phyloP scores from a whole-genome alignment of 2,329 filamentous ascomycete genomes.

The Exophiala calicioides region DNA sequence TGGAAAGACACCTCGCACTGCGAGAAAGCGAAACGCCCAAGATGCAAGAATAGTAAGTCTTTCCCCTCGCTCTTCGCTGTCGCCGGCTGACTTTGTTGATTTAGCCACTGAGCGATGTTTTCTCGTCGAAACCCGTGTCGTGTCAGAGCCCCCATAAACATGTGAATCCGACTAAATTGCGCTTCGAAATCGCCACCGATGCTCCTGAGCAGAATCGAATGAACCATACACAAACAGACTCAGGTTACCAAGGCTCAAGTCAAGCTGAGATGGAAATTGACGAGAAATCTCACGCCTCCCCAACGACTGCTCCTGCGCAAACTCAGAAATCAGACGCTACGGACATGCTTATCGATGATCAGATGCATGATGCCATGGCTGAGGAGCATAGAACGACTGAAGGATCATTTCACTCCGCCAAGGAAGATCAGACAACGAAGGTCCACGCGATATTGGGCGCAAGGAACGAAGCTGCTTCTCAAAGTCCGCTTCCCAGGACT shows the following conservation, averaged over 20 bases:
- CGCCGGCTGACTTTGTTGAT: slow-evolving; percentile 25
- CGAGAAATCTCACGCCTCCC: slow-evolving; percentile 9
- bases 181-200: slow-evolving; percentile 34
- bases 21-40: slow-evolving; percentile 44
- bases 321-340: background rate
- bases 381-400: slow-evolving; percentile 41
- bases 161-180: slow-evolving; percentile 39
- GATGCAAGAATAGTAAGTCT: slow-evolving; percentile 47
- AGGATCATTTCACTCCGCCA: slow-evolving; percentile 50
- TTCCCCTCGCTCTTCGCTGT: slow-evolving; percentile 4
- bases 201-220: slow-evolving; percentile 35
- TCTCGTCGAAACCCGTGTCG: slow-evolving; percentile 43
- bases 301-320: slow-evolving; percentile 15
- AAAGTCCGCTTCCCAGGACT: slow-evolving; percentile 36
- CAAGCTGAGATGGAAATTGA: slow-evolving; percentile 45
- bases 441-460: slow-evolving; percentile 29
- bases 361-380: slow-evolving; percentile 38
- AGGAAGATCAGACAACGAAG: slow-evolving; percentile 37
- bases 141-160: slow-evolving; percentile 37
- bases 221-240: slow-evolving; percentile 46
- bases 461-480: slow-evolving; percentile 19
- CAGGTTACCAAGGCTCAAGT: slow-evolving; percentile 50
- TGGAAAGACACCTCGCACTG: slow-evolving; percentile 51
- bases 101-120: slow-evolving; percentile 52
- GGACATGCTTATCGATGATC: slow-evolving; percentile 31